Base-by-base conservation (phyloP, 768 basidiomycete genomes). In the Suillus occidentalis region DNA sequence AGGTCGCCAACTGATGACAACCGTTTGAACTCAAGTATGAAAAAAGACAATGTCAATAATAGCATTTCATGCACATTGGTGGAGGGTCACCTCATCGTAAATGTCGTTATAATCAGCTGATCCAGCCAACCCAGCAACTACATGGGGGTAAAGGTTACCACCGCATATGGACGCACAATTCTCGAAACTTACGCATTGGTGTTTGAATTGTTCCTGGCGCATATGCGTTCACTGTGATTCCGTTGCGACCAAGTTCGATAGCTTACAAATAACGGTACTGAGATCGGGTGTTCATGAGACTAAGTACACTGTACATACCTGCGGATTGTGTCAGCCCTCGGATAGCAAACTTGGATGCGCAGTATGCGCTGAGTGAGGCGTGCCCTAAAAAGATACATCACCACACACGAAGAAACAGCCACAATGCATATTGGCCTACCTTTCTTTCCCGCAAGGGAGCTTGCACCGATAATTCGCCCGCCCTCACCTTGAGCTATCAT, bases 401-500 rank as follows among this genome's bases (percentile, higher is more conserved):
- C 1, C 20, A 64, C 36, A 45, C 18, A 36, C 2, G 14, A 22
- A 42, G 7, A 36, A 58, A 25, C 40, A 31, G 22, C n/a, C 3
- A 16, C 7, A 45, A 28, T 28, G 28, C 7, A 67, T 65, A 0
- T 16, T 0, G 25, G 50, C 14, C 49, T 52, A 70, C 73, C 74
- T 72, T 64, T 68, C 65, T 74, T 75, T 25, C 81, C 81, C 1
- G 72, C 75, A 0, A 79, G 65, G 6, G 82, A 84, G 43, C 68
- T 69, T 14, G 64, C 68, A 68, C 81, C 80, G 13, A 83, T 76
- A 18, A 84, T 81, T 18, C 82, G 72, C 1, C 82, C 81, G 13
- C 80, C 79, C 7, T 55, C 67, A 8, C 79, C 81, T 66, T 80
- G 83, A 36, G 76, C 74, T 57, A 83, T 71, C 83, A 83, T 83